phyloP scores from a whole-genome alignment of 257 asterid genomes.

The Catharanthus roseus region DNA sequence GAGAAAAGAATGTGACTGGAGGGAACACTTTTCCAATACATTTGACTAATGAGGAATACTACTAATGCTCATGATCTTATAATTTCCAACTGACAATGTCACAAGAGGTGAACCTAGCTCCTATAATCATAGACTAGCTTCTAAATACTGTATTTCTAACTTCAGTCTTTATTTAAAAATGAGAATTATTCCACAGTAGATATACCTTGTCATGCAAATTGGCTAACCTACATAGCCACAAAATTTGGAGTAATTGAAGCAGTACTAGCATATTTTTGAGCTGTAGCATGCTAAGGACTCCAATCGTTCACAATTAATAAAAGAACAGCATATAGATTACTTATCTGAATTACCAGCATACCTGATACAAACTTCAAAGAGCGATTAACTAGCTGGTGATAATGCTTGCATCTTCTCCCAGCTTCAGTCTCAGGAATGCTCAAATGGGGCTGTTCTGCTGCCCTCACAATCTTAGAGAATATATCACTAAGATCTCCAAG shows the following conservation, averaged over 20 bases:
- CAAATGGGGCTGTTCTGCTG: slow-evolving; percentile 92
- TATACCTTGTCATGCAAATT: not conserved
- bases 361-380: slow-evolving; percentile 80
- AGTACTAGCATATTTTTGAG: not conserved
- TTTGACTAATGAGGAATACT: not conserved
- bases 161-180: not conserved
- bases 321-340: not conserved
- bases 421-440: slow-evolving; percentile 96
- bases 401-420: slow-evolving; percentile 82
- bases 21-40: not conserved
- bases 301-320: not conserved
- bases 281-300: not conserved
- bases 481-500: slow-evolving; percentile 83
- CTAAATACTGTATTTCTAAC: not conserved
- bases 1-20: not conserved
- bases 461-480: slow-evolving; percentile 67
- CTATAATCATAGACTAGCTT: not conserved
- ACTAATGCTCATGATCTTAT: not conserved
- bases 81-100: not conserved
- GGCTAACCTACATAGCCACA: not conserved
- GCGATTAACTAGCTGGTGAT: slow-evolving; percentile 64
- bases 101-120: not conserved
- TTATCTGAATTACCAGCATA: slow-evolving; percentile 12
- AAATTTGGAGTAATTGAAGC: not conserved
- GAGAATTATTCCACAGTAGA: not conserved